These are phyloP conservation scores for Exutisphaerella laricina DNA, from an alignment of 2,329 filamentous ascomycete genomes.

Conservation along the genomic window DNA sequence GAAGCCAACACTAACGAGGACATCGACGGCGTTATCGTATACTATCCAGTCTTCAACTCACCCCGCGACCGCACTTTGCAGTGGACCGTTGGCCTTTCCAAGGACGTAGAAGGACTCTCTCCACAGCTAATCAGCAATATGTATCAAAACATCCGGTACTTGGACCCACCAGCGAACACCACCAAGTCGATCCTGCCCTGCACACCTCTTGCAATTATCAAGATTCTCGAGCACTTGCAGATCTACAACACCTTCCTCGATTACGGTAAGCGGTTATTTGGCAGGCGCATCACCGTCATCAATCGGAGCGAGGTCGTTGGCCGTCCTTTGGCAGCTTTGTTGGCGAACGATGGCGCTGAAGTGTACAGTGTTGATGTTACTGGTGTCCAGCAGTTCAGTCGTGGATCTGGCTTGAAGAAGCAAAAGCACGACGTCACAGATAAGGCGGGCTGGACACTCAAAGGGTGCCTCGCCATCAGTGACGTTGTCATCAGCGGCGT, in stretches of 20 bases:
- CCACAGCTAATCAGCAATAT: conserved; percentile 98
- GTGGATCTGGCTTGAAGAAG: conserved; percentile 81
- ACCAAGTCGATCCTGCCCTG: conserved; percentile 93
- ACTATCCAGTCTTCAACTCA: conserved; percentile 95
- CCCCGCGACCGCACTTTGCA: conserved; percentile 92
- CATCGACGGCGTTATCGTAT: conserved; percentile 90
- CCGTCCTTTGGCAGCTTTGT: conserved; percentile 79
- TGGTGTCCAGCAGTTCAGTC: conserved; percentile 85
- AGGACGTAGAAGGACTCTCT: conserved; percentile 93
- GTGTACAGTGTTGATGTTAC: conserved; percentile 94
- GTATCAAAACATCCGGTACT: conserved; percentile 96
- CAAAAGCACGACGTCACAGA: conserved; percentile 80
- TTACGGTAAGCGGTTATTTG: conserved; percentile 87
- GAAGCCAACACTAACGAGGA: conserved; percentile 70
- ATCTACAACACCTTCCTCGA: conserved; percentile 95
- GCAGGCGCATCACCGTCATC: conserved; percentile 91
- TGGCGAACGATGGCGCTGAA: conserved; percentile 92
- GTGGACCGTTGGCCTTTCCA: conserved; percentile 81
- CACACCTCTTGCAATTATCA: conserved; percentile 91
- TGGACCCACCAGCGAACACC: conserved; percentile 69
- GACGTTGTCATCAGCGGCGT: conserved; percentile 95
- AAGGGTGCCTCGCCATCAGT: conserved; percentile 77
- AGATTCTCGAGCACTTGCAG: conserved; percentile 90
- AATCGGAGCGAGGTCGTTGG: conserved; percentile 96
- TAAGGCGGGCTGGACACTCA: conserved; percentile 70